phyloP scores from a whole-genome alignment of 1,284 basidiomycete genomes.

The Leccinum subrobustum region DNA sequence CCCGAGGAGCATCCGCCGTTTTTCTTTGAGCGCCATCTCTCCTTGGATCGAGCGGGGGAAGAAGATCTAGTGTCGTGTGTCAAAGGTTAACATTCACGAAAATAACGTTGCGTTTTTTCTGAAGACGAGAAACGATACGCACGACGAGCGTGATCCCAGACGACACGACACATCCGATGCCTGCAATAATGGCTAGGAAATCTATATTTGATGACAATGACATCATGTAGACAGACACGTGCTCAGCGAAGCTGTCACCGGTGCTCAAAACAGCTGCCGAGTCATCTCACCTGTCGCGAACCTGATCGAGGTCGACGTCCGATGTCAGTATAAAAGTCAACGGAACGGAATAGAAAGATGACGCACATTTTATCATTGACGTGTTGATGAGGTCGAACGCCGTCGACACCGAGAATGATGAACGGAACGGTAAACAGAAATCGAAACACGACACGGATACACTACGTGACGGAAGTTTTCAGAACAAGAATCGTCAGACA shows the following conservation, averaged over 20 bases:
- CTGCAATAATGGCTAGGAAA: conserved; percentile 55
- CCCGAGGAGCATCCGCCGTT: conserved; percentile 29
- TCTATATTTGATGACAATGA: conserved; percentile 38
- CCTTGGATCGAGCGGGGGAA: conserved; percentile 70
- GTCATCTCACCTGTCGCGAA: conserved; percentile 28
- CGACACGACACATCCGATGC: conserved; percentile 60
- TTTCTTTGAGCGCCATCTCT: conserved; percentile 55
- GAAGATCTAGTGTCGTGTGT: conserved; percentile 54
- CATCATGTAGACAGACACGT: neutral
- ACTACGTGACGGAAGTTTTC: conserved; percentile 37
- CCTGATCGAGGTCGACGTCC: conserved; percentile 25
- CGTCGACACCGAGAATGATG: conserved; percentile 65
- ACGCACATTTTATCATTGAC: conserved; percentile 60
- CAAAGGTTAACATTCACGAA: neutral
- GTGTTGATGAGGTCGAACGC: conserved; percentile 55
- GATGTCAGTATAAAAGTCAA: neutral
- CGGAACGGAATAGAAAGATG: neutral
- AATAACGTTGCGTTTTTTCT: neutral
- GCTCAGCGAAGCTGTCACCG: neutral
- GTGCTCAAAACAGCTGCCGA: neutral
- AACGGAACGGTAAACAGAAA: conserved; percentile 65
- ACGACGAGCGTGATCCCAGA: conserved; percentile 74
- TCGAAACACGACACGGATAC: conserved; percentile 66
- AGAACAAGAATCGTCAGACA: neutral
- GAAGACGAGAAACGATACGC: conserved; percentile 23